Evolutionary conservation across 2,329 filamentous ascomycete genomes (phyloP).

Genomic region (Esteya vermicola): DNA sequence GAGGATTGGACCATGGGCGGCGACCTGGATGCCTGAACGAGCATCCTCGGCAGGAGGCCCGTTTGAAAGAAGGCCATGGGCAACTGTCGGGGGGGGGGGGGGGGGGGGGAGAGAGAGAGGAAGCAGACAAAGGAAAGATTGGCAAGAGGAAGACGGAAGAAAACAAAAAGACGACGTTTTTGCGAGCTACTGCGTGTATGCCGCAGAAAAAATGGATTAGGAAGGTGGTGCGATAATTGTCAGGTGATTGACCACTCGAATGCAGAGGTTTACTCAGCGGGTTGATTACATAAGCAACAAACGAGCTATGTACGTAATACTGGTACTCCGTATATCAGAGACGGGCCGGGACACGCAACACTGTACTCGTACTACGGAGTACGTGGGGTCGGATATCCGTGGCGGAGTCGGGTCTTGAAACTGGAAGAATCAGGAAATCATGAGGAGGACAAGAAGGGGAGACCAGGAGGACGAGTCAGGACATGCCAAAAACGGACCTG

Average conservation of each 20-base stretch:
- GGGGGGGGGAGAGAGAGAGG: neutral
- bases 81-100: neutral
- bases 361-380: no score
- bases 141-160: neutral
- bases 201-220: neutral
- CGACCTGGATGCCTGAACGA: conserved; percentile 12
- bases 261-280: conserved; percentile 6
- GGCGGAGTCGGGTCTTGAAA: no score
- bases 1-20: no score
- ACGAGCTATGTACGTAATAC: neutral
- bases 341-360: no score
- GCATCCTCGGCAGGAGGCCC: conserved; percentile 15
- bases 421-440: no score
- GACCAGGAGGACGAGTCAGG: no score
- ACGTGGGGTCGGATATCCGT: no score
- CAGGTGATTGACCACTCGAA: conserved; percentile 5
- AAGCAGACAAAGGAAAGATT: neutral
- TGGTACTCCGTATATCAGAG: neutral
- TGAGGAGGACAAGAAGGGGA: no score
- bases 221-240: neutral
- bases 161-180: neutral
- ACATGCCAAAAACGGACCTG: no score
- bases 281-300: neutral
- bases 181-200: neutral
- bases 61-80: conserved; percentile 16